Evolutionary conservation across 2,329 filamentous ascomycete species (phyloP), one percentile per base, ranked within the genome.

Genomic region (Venturia nashicola): DNA sequence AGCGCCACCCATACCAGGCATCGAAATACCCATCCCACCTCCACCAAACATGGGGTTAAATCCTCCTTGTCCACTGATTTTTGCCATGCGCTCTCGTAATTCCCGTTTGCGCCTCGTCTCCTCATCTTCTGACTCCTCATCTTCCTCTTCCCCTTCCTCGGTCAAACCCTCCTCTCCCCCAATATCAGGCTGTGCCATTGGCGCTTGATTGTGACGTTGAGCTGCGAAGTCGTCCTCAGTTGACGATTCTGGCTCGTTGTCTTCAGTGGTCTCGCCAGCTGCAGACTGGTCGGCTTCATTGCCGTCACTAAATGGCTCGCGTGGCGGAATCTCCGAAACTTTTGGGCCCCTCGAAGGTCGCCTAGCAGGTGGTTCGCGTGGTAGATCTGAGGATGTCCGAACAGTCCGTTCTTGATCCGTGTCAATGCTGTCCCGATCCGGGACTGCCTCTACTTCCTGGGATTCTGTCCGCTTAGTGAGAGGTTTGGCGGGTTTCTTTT

Each of bases 1-100:
- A 55, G 74, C 72, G 63, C 62, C 71, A 68, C 68, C 71, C 66
- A 72, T 69, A 5, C 76, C 76, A 65, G 82, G 78, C 76, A 88
- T 82, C 18, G 86, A 83, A 73, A 91, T 83, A 65, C 85, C 85
- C 51, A 57, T 57, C 18, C 51, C 51, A 57, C 51, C 32, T 44
- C 82, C 83, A 43, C 90, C 90, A 74, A 96, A 95, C 86, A 97
- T 94, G 70, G 91, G 90, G 72, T 91, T 86, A 88, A 97, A 96
- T 59, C 91, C 91, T 90, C 96, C 96, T 27, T 93, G 93, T 64
- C 93, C 93, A 69, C 93, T 96, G 88, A 99, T 94, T 77, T 96
- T 97, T 57, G 94, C 94, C 91, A 99, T 99, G 69, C 94, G 86
- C 66, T 94, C 91, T 66, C 94, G 86, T 40, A 99, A 80, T 73